Percentiles rank a stretch among this genome's conserved stretches.
Conservation (phyloP, 345 rosid species). For the Raphanus raphanistrum region DNA sequence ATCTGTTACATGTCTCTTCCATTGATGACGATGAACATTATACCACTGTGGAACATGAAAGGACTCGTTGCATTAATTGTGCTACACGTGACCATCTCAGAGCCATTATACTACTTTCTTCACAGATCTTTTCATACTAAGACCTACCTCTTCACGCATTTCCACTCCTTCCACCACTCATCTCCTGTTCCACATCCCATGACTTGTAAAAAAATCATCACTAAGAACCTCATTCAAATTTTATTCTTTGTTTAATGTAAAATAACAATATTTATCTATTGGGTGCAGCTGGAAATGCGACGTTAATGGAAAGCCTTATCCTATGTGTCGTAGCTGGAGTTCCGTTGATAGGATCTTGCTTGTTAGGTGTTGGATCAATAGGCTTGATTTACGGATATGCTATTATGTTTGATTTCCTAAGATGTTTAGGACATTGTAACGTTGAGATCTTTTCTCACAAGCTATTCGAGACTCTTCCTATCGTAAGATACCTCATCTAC, state of each 20-base stretch:
- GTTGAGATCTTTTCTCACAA: constrained; percentile 70
- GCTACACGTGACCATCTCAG: constrained; percentile 77
- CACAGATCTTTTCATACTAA: constrained; percentile 63
- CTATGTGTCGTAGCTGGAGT: constrained; percentile 53
- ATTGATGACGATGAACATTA: constrained; percentile 40
- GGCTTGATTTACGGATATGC: constrained; percentile 59
- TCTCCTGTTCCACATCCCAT: constrained; percentile 73
- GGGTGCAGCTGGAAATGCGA: constrained; percentile 64
- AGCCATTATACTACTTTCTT: constrained; percentile 72
- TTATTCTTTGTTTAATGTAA: not conserved
- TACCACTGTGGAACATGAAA: constrained; percentile 69
- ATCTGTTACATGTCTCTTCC: constrained; percentile 54
- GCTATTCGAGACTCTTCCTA: constrained; percentile 55
- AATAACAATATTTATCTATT: not conserved
- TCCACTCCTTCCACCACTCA: constrained; percentile 81
- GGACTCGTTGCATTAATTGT: constrained; percentile 63
- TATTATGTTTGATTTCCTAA: constrained; percentile 65
- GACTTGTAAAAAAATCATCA: constrained; percentile 52
- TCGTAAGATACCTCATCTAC: constrained; percentile 66
- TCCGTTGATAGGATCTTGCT: constrained; percentile 66
- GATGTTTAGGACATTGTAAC: constrained; percentile 86
- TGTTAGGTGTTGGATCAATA: constrained; percentile 71
- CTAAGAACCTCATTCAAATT: not conserved
- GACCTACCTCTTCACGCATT: constrained; percentile 55
- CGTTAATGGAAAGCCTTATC: constrained; percentile 69